Evolutionary conservation across 176 grass and related monocot genomes (phyloP).

Genomic region (Typha latifolia): DNA sequence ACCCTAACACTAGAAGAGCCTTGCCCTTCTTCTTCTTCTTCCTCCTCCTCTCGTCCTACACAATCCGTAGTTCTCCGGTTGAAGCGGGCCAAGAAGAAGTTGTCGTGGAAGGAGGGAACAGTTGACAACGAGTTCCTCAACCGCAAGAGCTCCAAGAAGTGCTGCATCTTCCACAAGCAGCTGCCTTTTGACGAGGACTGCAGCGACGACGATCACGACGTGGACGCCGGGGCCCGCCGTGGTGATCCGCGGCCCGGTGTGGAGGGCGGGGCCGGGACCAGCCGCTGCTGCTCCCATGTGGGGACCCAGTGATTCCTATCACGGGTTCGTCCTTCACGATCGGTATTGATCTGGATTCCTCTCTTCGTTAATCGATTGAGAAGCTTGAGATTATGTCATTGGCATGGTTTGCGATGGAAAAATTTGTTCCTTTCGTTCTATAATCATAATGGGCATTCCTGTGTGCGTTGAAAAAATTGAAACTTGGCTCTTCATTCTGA

Average conservation of each 20-base stretch:
- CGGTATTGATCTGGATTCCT: too few relatives aligned
- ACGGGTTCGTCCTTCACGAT: too few relatives aligned
- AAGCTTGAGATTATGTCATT: too few relatives aligned
- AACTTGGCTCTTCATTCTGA: too few relatives aligned
- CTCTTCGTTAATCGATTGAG: too few relatives aligned
- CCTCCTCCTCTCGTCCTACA: conserved; percentile 17
- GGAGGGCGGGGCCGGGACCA: conserved; percentile 9
- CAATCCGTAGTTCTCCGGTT: conserved; percentile 67
- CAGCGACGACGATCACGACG: conserved; percentile 67
- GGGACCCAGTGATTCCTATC: conserved; percentile 2
- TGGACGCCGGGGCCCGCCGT: conserved; percentile 6
- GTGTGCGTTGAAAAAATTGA: too few relatives aligned
- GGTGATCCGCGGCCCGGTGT: neutral
- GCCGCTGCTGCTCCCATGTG: conserved; percentile 37
- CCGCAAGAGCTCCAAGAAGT: conserved; percentile 91
- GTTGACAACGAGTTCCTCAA: conserved; percentile 94
- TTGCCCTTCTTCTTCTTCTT: neutral
- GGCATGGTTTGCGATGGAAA: too few relatives aligned
- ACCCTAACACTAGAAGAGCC: conserved; percentile 34
- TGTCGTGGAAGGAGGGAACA: conserved; percentile 92
- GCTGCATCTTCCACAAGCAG: conserved; percentile 97
- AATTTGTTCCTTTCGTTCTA: too few relatives aligned
- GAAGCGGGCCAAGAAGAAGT: conserved; percentile 58
- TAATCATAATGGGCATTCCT: too few relatives aligned
- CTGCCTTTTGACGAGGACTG: conserved; percentile 86